Evolutionary conservation across 2,329 filamentous ascomycete genomes (phyloP), one percentile per base, ranked within the genome.

Genomic region (Xylariomycetidae sp.): DNA sequence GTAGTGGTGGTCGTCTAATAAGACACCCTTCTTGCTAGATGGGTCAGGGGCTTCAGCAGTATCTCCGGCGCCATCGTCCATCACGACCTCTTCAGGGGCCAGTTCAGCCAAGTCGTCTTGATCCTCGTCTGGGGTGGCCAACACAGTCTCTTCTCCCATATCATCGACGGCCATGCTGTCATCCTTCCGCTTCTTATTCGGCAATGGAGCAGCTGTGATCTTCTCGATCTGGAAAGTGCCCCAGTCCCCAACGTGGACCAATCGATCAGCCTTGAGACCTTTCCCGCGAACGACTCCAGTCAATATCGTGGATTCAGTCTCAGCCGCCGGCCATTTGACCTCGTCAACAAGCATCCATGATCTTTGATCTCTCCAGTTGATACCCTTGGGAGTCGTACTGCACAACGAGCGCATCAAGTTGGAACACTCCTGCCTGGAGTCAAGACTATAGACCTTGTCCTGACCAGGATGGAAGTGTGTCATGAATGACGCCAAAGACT

Each of bases 1-100:
- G 60, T 98, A 98, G 57, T 96, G 90, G 58, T 98, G 90, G 46
- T 96, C 90, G 47, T 98, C 92, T 8, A 98, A 70, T 25, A 98
- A 66, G 1, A 98, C 92, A 44, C 90, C 92, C 62, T 90, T 94
- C 54, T 81, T 80, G 26, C 72, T 68, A 2, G 67, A 64, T 40
- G 67, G 56, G 48, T 70, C 37, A 64, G 64, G 53, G 56, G 70
- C 60, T 10, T 55, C 64, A 4, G 64, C 31, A n/a, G 31, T 52
- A 10, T 57, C 62, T n/a, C n/a, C n/a, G n/a, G n/a, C n/a, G 7
- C 52, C 61, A 15, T 70, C 58, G 19, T 56, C 59, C 86, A 95
- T 92, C 38, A 76, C 68, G 3, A 80, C 74, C 50, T 90, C 87
- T 56, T 96, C 90, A 0, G 89, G 90, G 0, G 92, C 90, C 35